Conservation (phyloP, 768 basidiomycete species). For the Collybia sordida region DNA sequence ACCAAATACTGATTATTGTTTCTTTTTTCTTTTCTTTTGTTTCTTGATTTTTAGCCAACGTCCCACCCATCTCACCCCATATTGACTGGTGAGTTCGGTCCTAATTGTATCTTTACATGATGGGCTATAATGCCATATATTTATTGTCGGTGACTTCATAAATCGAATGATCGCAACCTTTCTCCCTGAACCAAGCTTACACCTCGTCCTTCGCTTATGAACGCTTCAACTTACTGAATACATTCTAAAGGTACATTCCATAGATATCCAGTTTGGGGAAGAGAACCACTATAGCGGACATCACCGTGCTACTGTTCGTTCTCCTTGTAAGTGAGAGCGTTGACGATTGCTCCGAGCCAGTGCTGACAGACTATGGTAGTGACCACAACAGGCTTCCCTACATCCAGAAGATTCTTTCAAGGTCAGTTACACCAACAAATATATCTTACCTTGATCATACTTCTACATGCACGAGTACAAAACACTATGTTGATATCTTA, state of each 20-base stretch:
- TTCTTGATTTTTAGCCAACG: neutral
- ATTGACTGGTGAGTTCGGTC: slow-evolving; percentile 27
- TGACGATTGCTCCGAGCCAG: too few relatives aligned
- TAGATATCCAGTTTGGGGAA: neutral
- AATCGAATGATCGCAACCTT: slow-evolving; percentile 48
- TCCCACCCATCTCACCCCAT: neutral
- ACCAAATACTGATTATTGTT: slow-evolving; percentile 21
- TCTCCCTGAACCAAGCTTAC: slow-evolving; percentile 39
- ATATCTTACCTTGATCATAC: too few relatives aligned
- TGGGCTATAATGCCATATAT: slow-evolving; percentile 49
- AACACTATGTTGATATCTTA: neutral
- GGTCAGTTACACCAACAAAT: too few relatives aligned
- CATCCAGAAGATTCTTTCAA: neutral
- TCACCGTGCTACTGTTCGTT: too few relatives aligned
- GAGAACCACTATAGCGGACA: too few relatives aligned
- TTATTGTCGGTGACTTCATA: slow-evolving; percentile 70
- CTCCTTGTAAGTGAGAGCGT: too few relatives aligned
- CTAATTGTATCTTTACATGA: slow-evolving; percentile 32
- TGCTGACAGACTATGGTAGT: too few relatives aligned
- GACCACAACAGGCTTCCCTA: too few relatives aligned
- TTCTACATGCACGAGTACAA: too few relatives aligned
- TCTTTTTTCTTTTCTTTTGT: slow-evolving; percentile 3
- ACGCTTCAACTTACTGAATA: slow-evolving; percentile 3
- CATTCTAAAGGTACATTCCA: neutral
- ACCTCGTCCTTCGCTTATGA: slow-evolving; percentile 7